Base-by-base conservation (phyloP, 495 filamentous ascomycete species). In the Aspergillus taichungensis region DNA sequence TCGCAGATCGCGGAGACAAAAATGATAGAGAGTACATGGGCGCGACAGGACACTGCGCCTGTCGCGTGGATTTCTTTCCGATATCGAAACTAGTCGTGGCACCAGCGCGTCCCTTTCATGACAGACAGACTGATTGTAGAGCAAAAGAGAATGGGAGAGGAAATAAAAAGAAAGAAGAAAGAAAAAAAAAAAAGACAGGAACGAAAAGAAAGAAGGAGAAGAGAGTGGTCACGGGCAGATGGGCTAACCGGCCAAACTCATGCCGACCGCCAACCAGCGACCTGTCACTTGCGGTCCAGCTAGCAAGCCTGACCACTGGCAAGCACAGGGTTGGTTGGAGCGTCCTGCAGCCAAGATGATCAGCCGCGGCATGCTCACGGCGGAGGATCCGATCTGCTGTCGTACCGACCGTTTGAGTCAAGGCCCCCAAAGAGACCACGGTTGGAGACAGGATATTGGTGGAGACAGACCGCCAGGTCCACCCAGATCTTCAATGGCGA, bases 401-500 rank as follows among this genome's bases (percentile, higher is more conserved):
- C 38, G n/a, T 39, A 29, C 30, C 11, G 38, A 27, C 30, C 41
- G 34, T 37, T 36, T 7, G 27, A 35, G 42, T 38, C 45, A 39
- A 43, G 46, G 45, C 39, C 43, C 14, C 39, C 30, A 28, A 41
- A 42, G 42, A 43, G 31, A 41, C 40, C 32, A 46, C 36, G 33
- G 31, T 39, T 45, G 45, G 50, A 49, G 45, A 52, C 11, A 47
- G 34, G 27, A 41, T 37, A 30, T 42, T 31, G 40, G 14, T 40
- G 31, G 46, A 39, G 13, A 39, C 32, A 24, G 32, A 39, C 31
- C 9, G 34, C 28, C 31, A 42, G 47, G 29, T 24, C 18, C 18
- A 24, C 47, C 47, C 50, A 54, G 50, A 53, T 55, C 51, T 42
- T 53, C 28, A 47, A 45, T 46, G 49, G 50, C 56, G 55, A 55